Percentiles rank a stretch among this genome's conserved stretches.
Evolutionary conservation across 139 green algal genomes (phyloP).

Genomic region (Chlamydomonas sp.): DNA sequence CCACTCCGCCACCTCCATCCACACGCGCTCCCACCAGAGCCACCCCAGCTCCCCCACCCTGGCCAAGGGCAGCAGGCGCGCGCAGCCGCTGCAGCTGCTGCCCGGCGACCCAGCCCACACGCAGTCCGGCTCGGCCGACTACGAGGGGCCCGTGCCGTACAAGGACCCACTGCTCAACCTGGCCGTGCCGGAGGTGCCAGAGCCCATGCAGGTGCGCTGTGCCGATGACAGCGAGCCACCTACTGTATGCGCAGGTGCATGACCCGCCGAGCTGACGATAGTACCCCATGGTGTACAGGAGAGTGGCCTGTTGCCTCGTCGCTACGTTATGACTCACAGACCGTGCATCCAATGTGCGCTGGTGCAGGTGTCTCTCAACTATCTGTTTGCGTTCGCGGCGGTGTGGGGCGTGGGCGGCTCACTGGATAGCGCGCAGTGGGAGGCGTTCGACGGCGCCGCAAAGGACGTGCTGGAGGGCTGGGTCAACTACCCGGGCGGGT

Average conservation of each 20-base stretch:
- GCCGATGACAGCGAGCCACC: neutral
- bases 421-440: conserved; percentile 47
- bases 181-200: neutral
- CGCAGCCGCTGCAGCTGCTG: neutral
- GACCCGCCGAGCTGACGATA: neutral
- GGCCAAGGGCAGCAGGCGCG: neutral
- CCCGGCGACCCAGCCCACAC: neutral
- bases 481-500: conserved; percentile 52
- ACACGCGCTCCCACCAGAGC: neutral
- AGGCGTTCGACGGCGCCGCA: conserved; percentile 72
- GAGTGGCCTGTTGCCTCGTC: no score
- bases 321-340: neutral
- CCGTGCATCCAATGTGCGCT: neutral
- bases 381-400: conserved; percentile 73
- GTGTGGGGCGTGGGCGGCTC: conserved; percentile 81
- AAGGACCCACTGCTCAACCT: conserved; percentile 25
- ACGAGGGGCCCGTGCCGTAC: neutral
- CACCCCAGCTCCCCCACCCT: neutral
- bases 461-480: conserved; percentile 55
- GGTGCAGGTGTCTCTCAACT: conserved; percentile 43
- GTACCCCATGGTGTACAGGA: no score
- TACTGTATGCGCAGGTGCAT: neutral
- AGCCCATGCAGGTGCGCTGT: conserved; percentile 2
- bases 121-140: neutral
- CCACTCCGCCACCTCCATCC: neutral